Evolutionary conservation across 768 basidiomycete species (phyloP).

Genomic region (Phylloporus sp.): DNA sequence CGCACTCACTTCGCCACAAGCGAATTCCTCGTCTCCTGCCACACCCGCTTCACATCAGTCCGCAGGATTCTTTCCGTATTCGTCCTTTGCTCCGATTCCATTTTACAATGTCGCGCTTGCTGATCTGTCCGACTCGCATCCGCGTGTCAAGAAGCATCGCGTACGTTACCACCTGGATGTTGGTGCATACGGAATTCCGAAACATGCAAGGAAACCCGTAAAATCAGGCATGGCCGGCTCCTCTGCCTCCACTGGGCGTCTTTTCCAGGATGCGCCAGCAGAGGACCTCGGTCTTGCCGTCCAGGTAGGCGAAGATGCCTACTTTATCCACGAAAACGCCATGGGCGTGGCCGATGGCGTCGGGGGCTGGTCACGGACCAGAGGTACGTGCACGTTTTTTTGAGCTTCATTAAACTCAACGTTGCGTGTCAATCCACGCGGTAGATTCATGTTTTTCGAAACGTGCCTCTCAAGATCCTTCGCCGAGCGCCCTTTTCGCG

Average conservation of each 20-base stretch:
- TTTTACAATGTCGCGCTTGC: slow-evolving; percentile 25
- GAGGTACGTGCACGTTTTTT: slow-evolving; percentile 30
- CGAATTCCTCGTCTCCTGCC: slow-evolving; percentile 30
- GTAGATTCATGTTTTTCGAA: slow-evolving; percentile 21
- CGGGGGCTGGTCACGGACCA: slow-evolving; percentile 75
- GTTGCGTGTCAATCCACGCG: not conserved
- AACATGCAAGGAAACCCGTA: slow-evolving; percentile 34
- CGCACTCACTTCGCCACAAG: slow-evolving; percentile 43
- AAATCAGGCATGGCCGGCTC: slow-evolving; percentile 29
- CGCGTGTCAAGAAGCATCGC: slow-evolving; percentile 30
- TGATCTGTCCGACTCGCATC: slow-evolving; percentile 27
- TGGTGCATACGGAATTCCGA: slow-evolving; percentile 85
- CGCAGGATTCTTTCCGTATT: slow-evolving; percentile 34
- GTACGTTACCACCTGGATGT: slow-evolving; percentile 58
- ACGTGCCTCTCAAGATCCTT: slow-evolving; percentile 36
- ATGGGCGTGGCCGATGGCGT: slow-evolving; percentile 96
- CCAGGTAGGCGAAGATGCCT: slow-evolving; percentile 91
- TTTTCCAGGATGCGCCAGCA: slow-evolving; percentile 26
- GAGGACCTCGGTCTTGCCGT: slow-evolving; percentile 50
- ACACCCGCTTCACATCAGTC: slow-evolving; percentile 30
- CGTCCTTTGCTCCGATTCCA: slow-evolving; percentile 31
- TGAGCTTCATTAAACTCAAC: slow-evolving; percentile 5
- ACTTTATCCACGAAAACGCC: slow-evolving; percentile 76
- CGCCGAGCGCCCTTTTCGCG: slow-evolving; percentile 60
- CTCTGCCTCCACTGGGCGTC: slow-evolving; percentile 21